A percentile compares a stretch with the other conserved stretches of the same genome.
Evolutionary conservation across 805 yeast species (phyloP).

Genomic region (Brettanomyces nanus): DNA sequence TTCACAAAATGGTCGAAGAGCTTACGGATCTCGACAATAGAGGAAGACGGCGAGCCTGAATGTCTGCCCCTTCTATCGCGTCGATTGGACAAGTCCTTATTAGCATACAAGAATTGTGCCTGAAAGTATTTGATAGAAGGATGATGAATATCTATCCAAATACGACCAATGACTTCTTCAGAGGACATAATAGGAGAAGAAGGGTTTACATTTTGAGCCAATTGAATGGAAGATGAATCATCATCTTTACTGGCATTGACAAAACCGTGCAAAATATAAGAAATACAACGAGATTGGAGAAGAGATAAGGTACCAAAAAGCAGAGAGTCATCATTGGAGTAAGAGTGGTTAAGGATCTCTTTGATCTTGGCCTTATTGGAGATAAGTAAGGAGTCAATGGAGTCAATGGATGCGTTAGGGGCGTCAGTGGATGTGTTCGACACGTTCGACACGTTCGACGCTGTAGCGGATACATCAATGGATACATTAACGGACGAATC

Average conservation of each 20-base stretch:
- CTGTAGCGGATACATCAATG: too few relatives aligned
- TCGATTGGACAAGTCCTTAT: constrained; percentile 3
- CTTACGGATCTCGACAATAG: constrained; percentile 46
- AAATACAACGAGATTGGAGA: constrained; percentile 38
- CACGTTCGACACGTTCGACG: too few relatives aligned
- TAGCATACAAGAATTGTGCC: constrained; percentile 22
- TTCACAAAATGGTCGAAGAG: constrained; percentile 44
- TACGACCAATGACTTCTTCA: constrained; percentile 34
- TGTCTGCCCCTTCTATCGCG: constrained; percentile 9
- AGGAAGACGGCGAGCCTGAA: constrained; percentile 4
- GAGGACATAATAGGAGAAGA: constrained; percentile 7
- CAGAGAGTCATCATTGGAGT: constrained; percentile 32
- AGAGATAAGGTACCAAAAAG: constrained; percentile 41
- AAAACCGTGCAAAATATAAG: constrained; percentile 37
- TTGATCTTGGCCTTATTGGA: constrained; percentile 24
- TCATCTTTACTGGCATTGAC: constrained; percentile 25
- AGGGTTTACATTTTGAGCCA: constrained; percentile 1
- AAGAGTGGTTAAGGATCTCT: constrained; percentile 21
- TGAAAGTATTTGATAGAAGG: constrained; percentile 56
- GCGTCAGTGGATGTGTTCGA: too few relatives aligned
- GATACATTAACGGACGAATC: too few relatives aligned
- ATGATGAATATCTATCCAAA: constrained; percentile 58
- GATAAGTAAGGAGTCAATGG: constrained; percentile 14
- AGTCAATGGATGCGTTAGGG: too few relatives aligned
- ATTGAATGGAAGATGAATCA: not conserved